These are phyloP conservation scores for Monosporascus sp. DNA, from an alignment of 2,329 filamentous ascomycete species.

Conservation along the genomic window DNA sequence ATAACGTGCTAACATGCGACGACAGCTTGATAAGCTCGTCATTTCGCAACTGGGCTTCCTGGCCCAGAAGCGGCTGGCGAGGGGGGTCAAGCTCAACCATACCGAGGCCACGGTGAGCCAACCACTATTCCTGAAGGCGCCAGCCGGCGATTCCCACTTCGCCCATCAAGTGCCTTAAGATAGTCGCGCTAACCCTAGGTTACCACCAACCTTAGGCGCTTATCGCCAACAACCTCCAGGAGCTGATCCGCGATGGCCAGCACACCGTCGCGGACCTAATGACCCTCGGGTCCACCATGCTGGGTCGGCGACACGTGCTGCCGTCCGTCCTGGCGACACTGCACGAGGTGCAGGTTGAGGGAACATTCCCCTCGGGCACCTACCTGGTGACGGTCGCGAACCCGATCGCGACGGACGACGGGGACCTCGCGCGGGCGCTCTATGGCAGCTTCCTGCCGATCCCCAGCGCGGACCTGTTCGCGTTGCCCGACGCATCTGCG, in stretches of 20 bases:
- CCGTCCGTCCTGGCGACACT: slow-evolving; percentile 77
- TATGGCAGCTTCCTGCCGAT: slow-evolving; percentile 89
- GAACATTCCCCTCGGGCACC: slow-evolving; percentile 84
- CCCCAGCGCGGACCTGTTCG: slow-evolving; percentile 64
- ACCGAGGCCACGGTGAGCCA: slow-evolving; percentile 70
- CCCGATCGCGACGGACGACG: slow-evolving; percentile 80
- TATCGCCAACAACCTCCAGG: slow-evolving; percentile 85
- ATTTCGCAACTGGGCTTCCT: slow-evolving; percentile 85
- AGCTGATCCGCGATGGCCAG: slow-evolving; percentile 94
- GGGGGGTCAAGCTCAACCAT: slow-evolving; percentile 86
- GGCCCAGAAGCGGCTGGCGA: slow-evolving; percentile 80
- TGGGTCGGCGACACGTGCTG: slow-evolving; percentile 85
- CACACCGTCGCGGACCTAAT: slow-evolving; percentile 92
- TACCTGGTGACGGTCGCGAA: slow-evolving; percentile 94
- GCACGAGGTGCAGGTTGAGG: slow-evolving; percentile 84
- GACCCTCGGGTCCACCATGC: slow-evolving; percentile 83
- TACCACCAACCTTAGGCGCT: slow-evolving; percentile 50
- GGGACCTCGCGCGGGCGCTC: slow-evolving; percentile 77
- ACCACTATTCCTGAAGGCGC: not conserved
- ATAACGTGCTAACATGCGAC: not conserved
- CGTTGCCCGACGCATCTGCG: slow-evolving; percentile 55
- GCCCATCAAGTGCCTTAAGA: not conserved
- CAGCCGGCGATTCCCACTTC: not conserved
- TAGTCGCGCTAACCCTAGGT: slow-evolving; percentile 1
- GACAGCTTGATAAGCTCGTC: slow-evolving; percentile 88